A percentile compares a stretch with the other conserved stretches of the same genome.
Conservation (phyloP, 768 basidiomycete genomes). For the Mycena vitilis region DNA sequence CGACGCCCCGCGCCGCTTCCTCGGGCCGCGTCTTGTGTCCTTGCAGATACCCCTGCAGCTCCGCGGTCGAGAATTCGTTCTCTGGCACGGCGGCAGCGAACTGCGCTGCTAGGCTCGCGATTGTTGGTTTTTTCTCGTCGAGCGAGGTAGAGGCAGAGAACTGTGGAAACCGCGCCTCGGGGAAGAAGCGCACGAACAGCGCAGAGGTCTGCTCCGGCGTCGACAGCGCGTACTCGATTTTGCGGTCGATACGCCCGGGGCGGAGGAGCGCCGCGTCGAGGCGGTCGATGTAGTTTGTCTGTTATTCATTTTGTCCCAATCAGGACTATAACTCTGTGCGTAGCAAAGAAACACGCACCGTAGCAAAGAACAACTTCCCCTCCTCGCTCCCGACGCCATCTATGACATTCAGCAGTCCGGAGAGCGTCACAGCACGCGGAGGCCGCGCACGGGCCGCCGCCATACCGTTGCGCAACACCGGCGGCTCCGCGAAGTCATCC, state of each 20-base stretch:
- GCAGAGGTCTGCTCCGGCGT: constrained; percentile 58
- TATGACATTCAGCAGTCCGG: constrained; percentile 67
- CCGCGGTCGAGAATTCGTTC: constrained; percentile 65
- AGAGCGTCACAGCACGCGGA: constrained; percentile 59
- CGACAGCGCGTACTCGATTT: constrained; percentile 62
- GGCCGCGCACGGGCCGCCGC: constrained; percentile 24
- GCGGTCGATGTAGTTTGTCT: constrained; percentile 69
- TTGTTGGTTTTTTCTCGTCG: constrained; percentile 3
- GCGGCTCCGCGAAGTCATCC: constrained; percentile 29
- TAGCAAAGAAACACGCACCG: constrained; percentile 46
- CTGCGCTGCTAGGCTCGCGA: constrained; percentile 48
- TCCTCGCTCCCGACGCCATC: constrained; percentile 73
- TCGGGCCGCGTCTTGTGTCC: constrained; percentile 53
- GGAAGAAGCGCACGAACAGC: constrained; percentile 65
- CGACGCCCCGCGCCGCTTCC: constrained; percentile 46
- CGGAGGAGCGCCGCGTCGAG: constrained; percentile 67
- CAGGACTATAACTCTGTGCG: neutral
- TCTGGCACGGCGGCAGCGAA: constrained; percentile 60
- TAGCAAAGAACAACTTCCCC: constrained; percentile 71
- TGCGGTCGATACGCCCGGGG: constrained; percentile 68
- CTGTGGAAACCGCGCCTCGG: constrained; percentile 39
- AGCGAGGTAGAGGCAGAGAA: neutral
- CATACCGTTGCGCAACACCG: neutral
- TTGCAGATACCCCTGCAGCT: constrained; percentile 70
- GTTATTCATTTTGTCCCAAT: neutral